Conservation (phyloP, 1,284 basidiomycete species). For the Cryptococcus sp. region DNA sequence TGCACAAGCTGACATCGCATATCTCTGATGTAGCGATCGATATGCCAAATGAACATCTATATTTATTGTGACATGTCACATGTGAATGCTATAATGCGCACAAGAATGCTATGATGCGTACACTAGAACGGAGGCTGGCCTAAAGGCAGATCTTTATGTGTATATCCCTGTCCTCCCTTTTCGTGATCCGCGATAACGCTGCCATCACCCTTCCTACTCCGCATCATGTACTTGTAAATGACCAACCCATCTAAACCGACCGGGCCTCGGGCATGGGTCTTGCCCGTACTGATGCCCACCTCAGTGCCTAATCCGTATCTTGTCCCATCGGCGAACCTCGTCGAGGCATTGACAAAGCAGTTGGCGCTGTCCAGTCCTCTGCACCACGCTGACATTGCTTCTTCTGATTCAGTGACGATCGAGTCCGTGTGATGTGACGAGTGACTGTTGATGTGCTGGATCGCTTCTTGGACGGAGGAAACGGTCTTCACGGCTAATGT, state of each 20-base stretch:
- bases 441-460: constrained; percentile 87
- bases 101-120: too few relatives aligned
- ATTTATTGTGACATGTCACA: neutral
- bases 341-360: constrained; percentile 91
- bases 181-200: constrained; percentile 74
- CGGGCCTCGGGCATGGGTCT: constrained; percentile 94
- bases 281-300: constrained; percentile 95
- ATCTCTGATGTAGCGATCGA: constrained; percentile 34
- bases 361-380: constrained; percentile 88
- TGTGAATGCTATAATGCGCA: neutral
- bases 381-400: constrained; percentile 72
- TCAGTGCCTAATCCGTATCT: constrained; percentile 97
- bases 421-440: constrained; percentile 94
- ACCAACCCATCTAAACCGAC: constrained; percentile 94
- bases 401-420: constrained; percentile 81
- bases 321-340: constrained; percentile 96
- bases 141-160: constrained; percentile 58
- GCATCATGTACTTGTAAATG: constrained; percentile 91
- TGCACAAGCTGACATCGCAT: neutral
- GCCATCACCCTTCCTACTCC: constrained; percentile 69
- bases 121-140: constrained; percentile 3
- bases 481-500: constrained; percentile 78
- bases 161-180: constrained; percentile 66
- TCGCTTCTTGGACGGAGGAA: constrained; percentile 70
- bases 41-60: constrained; percentile 40